A percentile compares a stretch with the other conserved stretches of the same genome.
These are phyloP conservation scores for Blastobotrys aristatus DNA, from an alignment of 1,139 yeast species.

Conservation along the genomic window DNA sequence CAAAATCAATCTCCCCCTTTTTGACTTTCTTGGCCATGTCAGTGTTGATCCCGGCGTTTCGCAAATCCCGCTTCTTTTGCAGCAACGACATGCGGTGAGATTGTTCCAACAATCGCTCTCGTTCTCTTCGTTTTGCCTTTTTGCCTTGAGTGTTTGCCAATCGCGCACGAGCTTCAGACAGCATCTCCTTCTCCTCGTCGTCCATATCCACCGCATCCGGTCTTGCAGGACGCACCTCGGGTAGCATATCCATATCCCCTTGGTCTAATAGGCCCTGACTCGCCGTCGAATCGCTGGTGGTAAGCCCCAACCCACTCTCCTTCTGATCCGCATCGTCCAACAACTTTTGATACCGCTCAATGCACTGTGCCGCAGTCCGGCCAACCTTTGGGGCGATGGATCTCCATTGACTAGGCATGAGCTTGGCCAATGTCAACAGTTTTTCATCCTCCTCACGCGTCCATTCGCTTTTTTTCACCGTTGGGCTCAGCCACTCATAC, in stretches of 20 bases:
- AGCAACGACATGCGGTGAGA: slow-evolving; percentile 68
- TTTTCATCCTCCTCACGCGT: slow-evolving; percentile 70
- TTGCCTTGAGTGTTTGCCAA: slow-evolving; percentile 91
- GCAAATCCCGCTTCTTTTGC: slow-evolving; percentile 79
- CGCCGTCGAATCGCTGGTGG: slow-evolving; percentile 49
- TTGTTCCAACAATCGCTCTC: slow-evolving; percentile 77
- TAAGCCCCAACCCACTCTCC: slow-evolving; percentile 36
- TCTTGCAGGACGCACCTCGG: slow-evolving; percentile 78
- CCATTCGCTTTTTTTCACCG: slow-evolving; percentile 63
- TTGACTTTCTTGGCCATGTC: slow-evolving; percentile 51
- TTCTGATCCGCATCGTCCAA: slow-evolving; percentile 50
- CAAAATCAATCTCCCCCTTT: slow-evolving; percentile 63
- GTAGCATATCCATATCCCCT: slow-evolving; percentile 62
- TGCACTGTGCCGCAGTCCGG: slow-evolving; percentile 81
- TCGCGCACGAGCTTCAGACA: slow-evolving; percentile 89
- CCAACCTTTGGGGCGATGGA: slow-evolving; percentile 77
- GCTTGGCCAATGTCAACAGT: slow-evolving; percentile 58
- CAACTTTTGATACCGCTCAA: slow-evolving; percentile 78
- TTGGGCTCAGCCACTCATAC: slow-evolving; percentile 84
- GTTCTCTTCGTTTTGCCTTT: slow-evolving; percentile 83
- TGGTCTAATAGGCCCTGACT: slow-evolving; percentile 34
- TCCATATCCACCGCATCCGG: slow-evolving; percentile 78
- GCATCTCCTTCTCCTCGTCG: slow-evolving; percentile 89
- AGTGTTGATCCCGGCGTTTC: slow-evolving; percentile 74
- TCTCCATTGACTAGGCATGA: slow-evolving; percentile 92